Evolutionary conservation across 305 asterid genomes (phyloP).

Genomic region (Fraxinus greggii): DNA sequence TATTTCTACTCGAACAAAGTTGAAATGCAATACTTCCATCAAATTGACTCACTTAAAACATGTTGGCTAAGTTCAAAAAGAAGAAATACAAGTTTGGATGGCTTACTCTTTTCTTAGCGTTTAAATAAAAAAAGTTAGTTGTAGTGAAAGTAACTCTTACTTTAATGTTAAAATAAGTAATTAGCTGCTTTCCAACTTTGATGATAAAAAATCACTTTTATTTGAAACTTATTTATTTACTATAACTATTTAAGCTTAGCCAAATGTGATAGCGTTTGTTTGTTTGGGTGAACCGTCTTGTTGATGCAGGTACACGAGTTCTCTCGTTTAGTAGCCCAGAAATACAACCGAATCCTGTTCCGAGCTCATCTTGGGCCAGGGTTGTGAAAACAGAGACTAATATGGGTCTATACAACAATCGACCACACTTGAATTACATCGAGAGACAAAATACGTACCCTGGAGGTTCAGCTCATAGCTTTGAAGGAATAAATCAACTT

Average conservation of each 20-base stretch:
- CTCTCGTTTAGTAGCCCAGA: conserved; percentile 39
- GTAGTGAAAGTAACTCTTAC: not conserved
- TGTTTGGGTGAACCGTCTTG: not conserved
- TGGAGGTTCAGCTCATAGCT: conserved; percentile 29
- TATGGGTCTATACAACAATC: conserved; percentile 28
- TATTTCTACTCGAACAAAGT: not conserved
- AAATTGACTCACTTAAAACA: not conserved
- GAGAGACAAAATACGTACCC: conserved; percentile 30
- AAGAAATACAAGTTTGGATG: not conserved
- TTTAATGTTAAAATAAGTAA: not conserved
- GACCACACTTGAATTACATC: conserved; percentile 25
- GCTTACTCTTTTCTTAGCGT: not conserved
- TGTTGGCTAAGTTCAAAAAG: not conserved
- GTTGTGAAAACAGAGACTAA: conserved; percentile 31
- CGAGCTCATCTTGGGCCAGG: conserved; percentile 37
- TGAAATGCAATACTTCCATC: not conserved
- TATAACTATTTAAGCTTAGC: not conserved
- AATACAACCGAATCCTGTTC: conserved; percentile 26
- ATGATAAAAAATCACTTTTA: not conserved
- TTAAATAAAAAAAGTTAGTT: not conserved
- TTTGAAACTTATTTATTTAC: not conserved
- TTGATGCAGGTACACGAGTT: conserved; percentile 34
- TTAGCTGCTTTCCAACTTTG: not conserved
- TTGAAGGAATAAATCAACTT: conserved; percentile 33
- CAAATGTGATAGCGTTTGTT: not conserved